These are phyloP conservation scores for Fusarium drepaniforme DNA, from an alignment of 2,329 filamentous ascomycete genomes.

Conservation along the genomic window DNA sequence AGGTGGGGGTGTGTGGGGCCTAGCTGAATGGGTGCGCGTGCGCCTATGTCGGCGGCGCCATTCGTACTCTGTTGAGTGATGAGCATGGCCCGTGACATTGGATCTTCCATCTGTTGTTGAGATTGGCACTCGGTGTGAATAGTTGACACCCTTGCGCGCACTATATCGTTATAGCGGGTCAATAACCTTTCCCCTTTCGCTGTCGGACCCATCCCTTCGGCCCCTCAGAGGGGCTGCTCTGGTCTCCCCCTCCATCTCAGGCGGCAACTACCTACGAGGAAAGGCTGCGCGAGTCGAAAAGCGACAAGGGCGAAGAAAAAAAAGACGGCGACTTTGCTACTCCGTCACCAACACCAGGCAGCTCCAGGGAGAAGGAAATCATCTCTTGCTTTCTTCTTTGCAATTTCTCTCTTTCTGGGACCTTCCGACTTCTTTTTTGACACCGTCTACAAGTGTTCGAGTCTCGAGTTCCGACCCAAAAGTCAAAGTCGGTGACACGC, in stretches of 20 bases:
- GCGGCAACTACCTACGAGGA: slow-evolving; percentile 18
- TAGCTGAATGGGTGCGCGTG: slow-evolving; percentile 19
- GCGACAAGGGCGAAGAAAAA: slow-evolving; percentile 23
- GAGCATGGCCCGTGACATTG: slow-evolving; percentile 19
- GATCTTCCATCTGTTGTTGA: background rate
- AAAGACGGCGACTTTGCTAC: slow-evolving; percentile 4
- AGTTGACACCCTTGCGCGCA: background rate
- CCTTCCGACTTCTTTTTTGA: background rate
- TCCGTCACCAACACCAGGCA: slow-evolving; percentile 17
- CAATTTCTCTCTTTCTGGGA: background rate
- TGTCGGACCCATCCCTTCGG: slow-evolving; percentile 2
- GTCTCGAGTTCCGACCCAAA: background rate
- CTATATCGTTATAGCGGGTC: slow-evolving; percentile 14
- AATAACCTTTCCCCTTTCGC: slow-evolving; percentile 17
- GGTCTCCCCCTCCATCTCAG: slow-evolving; percentile 20
- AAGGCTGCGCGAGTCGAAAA: slow-evolving; percentile 20
- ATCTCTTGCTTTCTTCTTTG: background rate
- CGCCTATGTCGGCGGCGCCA: slow-evolving; percentile 12
- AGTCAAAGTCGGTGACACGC: slow-evolving; percentile 26
- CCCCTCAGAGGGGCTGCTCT: slow-evolving; percentile 15
- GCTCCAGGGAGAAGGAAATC: slow-evolving; percentile 10
- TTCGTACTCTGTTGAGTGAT: slow-evolving; percentile 7
- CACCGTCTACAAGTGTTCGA: background rate
- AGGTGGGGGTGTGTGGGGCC: slow-evolving; percentile 38
- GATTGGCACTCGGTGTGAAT: slow-evolving; percentile 23